Evolutionary conservation across 768 basidiomycete genomes (phyloP), one percentile per base, ranked within the genome.

Genomic region (Tricholoma hemisulphureum): DNA sequence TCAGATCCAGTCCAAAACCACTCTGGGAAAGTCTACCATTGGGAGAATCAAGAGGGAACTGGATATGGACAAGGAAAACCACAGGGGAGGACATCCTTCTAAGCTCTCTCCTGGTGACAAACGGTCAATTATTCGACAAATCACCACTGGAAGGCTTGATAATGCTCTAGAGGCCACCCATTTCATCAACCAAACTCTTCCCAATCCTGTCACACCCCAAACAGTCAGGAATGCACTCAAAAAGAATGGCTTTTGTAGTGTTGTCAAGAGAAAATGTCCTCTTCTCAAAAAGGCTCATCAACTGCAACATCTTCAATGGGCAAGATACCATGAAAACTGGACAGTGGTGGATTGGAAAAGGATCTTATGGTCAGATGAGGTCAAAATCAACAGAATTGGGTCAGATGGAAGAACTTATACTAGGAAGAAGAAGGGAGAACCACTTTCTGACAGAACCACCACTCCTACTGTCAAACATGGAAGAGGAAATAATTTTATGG

Each of bases 301-400:
- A 21, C 54, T 32, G 46, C 48, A 53, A 48, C 49, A 45, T 26
- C 28, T 61, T 39, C 26, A 58, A 21, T 59, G 28, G 29, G 67
- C 67, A 21, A 35, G 39, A 20, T 32, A 26, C 18, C 58, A 63
- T 53, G 21, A 55, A 39, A 34, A 60, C 23, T 69, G 65, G 67
- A 69, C 64, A 50, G 34, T 65, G 31, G 64, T 67, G 18, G 64
- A 71, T 53, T 72, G 71, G 63, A 63, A 64, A 52, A 56, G 57
- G 52, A 61, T 69, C 20, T 37, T 63, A 11, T 73, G 64, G 61
- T 64, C 66, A 34, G 69, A 71, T 66, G 68, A 72, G 64, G 67
- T 65, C 41, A 73, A 71, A 57, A 67, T 71, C 46, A 71, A 71
- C 58, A 45, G 58, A 13, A 43, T 71, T 51, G 65, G 66, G 56